These are phyloP conservation scores for Septoria petroselini DNA, from an alignment of 2,329 filamentous ascomycete species.

Conservation along the genomic window DNA sequence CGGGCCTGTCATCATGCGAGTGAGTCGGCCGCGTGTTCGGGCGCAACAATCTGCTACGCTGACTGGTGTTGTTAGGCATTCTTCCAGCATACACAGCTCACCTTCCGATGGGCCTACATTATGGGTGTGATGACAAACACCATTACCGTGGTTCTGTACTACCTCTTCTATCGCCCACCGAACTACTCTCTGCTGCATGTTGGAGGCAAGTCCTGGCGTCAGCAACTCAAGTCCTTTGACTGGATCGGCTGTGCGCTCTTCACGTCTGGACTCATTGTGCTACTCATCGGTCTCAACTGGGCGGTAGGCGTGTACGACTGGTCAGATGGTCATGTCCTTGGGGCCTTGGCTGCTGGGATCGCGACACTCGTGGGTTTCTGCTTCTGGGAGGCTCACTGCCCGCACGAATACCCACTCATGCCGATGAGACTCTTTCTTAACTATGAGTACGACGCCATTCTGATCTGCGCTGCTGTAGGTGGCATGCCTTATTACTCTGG, in stretches of 20 bases:
- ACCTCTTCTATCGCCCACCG: slow-evolving; percentile 26
- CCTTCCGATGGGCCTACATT: slow-evolving; percentile 23
- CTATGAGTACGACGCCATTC: slow-evolving; percentile 35
- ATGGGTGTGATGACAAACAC: slow-evolving; percentile 21
- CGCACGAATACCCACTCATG: slow-evolving; percentile 36
- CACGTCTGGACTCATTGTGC: slow-evolving; percentile 21
- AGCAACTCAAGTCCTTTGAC: slow-evolving; percentile 21
- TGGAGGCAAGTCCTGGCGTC: slow-evolving; percentile 15
- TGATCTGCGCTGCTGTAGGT: slow-evolving; percentile 36
- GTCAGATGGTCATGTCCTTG: slow-evolving; percentile 19
- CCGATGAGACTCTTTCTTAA: slow-evolving; percentile 33
- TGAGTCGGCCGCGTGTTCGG: not conserved
- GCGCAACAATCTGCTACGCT: too few species aligned
- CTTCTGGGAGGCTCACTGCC: slow-evolving; percentile 22
- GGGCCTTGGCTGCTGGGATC: slow-evolving; percentile 21
- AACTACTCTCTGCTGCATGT: slow-evolving; percentile 20
- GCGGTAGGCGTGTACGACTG: slow-evolving; percentile 22
- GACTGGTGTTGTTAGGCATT: too few species aligned
- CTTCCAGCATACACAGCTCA: slow-evolving; percentile 17
- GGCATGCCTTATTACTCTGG: slow-evolving; percentile 35
- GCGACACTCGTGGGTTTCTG: slow-evolving; percentile 18
- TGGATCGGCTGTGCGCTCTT: slow-evolving; percentile 23
- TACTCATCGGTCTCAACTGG: slow-evolving; percentile 27
- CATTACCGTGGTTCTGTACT: slow-evolving; percentile 21
- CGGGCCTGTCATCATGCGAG: slow-evolving; percentile 20